A percentile compares a stretch with the other conserved stretches of the same genome.
phyloP scores from a whole-genome alignment of 2,329 filamentous ascomycete species.

The Monosporascus ibericus region DNA sequence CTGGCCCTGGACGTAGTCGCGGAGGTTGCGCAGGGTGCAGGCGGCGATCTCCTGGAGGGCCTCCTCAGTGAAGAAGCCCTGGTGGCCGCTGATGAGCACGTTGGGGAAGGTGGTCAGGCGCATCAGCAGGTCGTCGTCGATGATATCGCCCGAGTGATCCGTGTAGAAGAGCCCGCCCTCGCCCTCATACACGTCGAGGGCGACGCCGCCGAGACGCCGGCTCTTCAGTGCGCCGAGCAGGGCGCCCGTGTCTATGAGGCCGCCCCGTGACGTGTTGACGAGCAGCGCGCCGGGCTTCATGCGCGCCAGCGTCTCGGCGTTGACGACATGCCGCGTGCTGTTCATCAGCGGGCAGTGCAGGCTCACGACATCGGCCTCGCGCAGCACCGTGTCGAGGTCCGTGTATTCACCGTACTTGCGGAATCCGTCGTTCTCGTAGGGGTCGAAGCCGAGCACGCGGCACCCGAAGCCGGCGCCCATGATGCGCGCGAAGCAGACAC shows the following conservation, averaged over 20 bases:
- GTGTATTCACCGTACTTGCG: conserved; percentile 44
- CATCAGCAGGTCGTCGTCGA: conserved; percentile 61
- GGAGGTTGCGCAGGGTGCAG: conserved; percentile 51
- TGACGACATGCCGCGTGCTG: conserved; percentile 55
- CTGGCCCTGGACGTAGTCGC: conserved; percentile 31
- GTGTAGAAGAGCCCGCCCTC: conserved; percentile 60
- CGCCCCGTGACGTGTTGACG: conserved; percentile 64
- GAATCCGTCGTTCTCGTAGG: conserved; percentile 45
- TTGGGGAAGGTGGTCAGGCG: conserved; percentile 63
- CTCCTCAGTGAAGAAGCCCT: conserved; percentile 64
- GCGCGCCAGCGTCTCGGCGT: conserved; percentile 40
- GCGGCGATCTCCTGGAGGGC: conserved; percentile 58
- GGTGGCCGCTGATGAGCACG: conserved; percentile 60
- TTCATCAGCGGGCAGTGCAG: conserved; percentile 61
- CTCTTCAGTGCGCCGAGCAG: conserved; percentile 56
- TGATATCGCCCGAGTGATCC: conserved; percentile 58
- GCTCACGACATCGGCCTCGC: conserved; percentile 54
- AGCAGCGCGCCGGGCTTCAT: conserved; percentile 58
- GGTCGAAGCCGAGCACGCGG: conserved; percentile 54
- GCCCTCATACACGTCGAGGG: conserved; percentile 63
- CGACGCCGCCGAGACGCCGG: conserved; percentile 54
- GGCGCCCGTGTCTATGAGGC: conserved; percentile 53
- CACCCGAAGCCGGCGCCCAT: conserved; percentile 58
- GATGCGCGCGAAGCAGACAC: conserved; percentile 54
- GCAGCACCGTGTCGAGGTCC: conserved; percentile 48